These are phyloP conservation scores for Xylaria palmicola DNA, from an alignment of 495 filamentous ascomycete genomes.

Conservation along the genomic window DNA sequence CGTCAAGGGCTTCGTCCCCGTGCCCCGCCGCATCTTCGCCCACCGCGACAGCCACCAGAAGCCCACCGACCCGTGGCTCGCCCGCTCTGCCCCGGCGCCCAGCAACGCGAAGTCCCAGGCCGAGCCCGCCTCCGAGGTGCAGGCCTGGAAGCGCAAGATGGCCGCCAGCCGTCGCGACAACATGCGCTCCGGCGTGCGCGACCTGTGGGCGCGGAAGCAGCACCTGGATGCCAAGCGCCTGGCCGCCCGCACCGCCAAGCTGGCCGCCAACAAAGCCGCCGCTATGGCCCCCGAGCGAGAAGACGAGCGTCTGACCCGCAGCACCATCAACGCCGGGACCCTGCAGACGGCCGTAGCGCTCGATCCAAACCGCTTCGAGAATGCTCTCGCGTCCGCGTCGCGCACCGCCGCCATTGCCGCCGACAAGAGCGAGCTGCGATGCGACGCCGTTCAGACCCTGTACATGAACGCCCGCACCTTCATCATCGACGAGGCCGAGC, in stretches of 20 bases:
- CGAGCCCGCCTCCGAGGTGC: constrained; percentile 28
- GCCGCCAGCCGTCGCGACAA: constrained; percentile 38
- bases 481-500: constrained; percentile 45
- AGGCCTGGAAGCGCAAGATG: constrained; percentile 34
- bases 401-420: constrained; percentile 20
- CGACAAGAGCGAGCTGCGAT: constrained; percentile 37
- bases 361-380: constrained; percentile 38
- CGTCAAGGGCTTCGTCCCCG: constrained; percentile 44
- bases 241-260: constrained; percentile 13
- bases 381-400: constrained; percentile 23
- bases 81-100: constrained; percentile 26
- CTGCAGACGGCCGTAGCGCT: constrained; percentile 25
- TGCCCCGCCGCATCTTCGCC: constrained; percentile 45
- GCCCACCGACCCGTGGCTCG: constrained; percentile 29
- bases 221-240: constrained; percentile 13
- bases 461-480: constrained; percentile 48
- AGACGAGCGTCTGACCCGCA: constrained; percentile 46
- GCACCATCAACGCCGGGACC: constrained; percentile 33
- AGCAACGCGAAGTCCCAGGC: constrained; percentile 18
- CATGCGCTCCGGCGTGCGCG: constrained; percentile 35
- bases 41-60: constrained; percentile 35
- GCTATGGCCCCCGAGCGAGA: constrained; percentile 38
- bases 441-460: constrained; percentile 46
- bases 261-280: constrained; percentile 26
- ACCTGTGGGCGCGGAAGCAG: constrained; percentile 41